A percentile compares a stretch with the other conserved stretches of the same genome.
Evolutionary conservation across 768 basidiomycete genomes (phyloP).

Genomic region (Pleurotus sapidus): DNA sequence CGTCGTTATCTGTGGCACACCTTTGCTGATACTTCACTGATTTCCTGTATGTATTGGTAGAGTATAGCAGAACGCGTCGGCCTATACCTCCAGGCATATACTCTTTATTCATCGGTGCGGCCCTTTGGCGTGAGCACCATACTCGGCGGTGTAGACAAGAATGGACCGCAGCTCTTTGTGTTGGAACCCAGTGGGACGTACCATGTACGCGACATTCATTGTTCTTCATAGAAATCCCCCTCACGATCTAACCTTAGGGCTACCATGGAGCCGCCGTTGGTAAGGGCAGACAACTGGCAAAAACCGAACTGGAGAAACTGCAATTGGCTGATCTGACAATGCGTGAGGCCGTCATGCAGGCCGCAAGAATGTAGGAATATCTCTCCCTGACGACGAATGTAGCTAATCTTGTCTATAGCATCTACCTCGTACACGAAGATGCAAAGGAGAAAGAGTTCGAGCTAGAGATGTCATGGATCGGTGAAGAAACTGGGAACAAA

Average conservation of each 20-base stretch:
- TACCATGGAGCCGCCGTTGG: slow-evolving; percentile 97
- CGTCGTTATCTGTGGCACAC: slow-evolving; percentile 9
- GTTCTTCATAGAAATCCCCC: not conserved
- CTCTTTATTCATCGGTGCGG: slow-evolving; percentile 95
- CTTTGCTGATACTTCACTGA: not conserved
- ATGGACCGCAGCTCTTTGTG: slow-evolving; percentile 82
- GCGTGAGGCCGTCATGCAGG: slow-evolving; percentile 87
- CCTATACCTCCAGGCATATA: slow-evolving; percentile 92
- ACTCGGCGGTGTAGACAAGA: slow-evolving; percentile 84
- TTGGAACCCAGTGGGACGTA: slow-evolving; percentile 94
- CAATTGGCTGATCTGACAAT: slow-evolving; percentile 77
- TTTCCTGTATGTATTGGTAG: slow-evolving; percentile 16
- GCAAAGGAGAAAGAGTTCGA: slow-evolving; percentile 98
- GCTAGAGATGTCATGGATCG: slow-evolving; percentile 96
- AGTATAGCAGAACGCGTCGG: slow-evolving; percentile 70
- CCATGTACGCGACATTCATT: slow-evolving; percentile 51
- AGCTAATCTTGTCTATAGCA: slow-evolving; percentile 45
- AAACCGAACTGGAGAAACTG: slow-evolving; percentile 97
- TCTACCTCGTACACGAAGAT: slow-evolving; percentile 97
- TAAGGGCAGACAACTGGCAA: slow-evolving; percentile 96
- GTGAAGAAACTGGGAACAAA: slow-evolving; percentile 74
- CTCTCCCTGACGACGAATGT: not conserved
- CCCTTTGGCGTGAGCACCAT: slow-evolving; percentile 97
- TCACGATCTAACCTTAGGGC: slow-evolving; percentile 48
- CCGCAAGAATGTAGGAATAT: slow-evolving; percentile 83